Percentiles rank a stretch among this genome's conserved stretches.
Conservation (phyloP, 2,329 filamentous ascomycete species). For the Periconia macrospinosa region DNA sequence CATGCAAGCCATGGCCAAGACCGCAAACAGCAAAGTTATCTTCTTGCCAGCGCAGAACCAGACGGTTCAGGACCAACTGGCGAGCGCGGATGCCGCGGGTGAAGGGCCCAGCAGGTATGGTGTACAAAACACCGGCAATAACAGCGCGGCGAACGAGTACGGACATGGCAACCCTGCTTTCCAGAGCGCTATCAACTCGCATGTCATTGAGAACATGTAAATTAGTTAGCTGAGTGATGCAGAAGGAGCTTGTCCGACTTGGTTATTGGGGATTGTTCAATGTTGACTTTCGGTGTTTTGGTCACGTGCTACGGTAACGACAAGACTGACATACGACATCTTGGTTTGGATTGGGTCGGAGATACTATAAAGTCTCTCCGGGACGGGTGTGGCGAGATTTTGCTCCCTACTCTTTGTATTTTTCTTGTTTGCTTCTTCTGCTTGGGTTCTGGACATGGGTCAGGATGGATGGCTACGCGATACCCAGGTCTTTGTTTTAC, state of each 20-base stretch:
- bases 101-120: constrained; percentile 58
- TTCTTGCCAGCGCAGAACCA: constrained; percentile 60
- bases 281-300: too few species aligned
- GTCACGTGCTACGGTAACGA: too few species aligned
- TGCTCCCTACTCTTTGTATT: too few species aligned
- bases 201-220: constrained; percentile 82
- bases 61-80: constrained; percentile 59
- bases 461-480: too few species aligned
- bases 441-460: too few species aligned
- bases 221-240: not conserved
- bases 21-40: constrained; percentile 83
- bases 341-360: too few species aligned
- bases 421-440: too few species aligned
- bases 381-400: too few species aligned
- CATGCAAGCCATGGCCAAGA: constrained; percentile 98
- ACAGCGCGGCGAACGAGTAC: constrained; percentile 35
- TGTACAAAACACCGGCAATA: constrained; percentile 6
- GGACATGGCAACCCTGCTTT: constrained; percentile 58
- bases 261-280: too few species aligned
- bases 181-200: constrained; percentile 78
- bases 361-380: too few species aligned
- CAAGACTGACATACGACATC: too few species aligned
- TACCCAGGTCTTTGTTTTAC: too few species aligned
- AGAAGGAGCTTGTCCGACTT: not conserved
- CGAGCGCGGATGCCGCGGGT: constrained; percentile 53